Evolutionary conservation across 1,284 basidiomycete species (phyloP), one percentile per base, ranked within the genome.

Genomic region (Anthracocystis setariae): DNA sequence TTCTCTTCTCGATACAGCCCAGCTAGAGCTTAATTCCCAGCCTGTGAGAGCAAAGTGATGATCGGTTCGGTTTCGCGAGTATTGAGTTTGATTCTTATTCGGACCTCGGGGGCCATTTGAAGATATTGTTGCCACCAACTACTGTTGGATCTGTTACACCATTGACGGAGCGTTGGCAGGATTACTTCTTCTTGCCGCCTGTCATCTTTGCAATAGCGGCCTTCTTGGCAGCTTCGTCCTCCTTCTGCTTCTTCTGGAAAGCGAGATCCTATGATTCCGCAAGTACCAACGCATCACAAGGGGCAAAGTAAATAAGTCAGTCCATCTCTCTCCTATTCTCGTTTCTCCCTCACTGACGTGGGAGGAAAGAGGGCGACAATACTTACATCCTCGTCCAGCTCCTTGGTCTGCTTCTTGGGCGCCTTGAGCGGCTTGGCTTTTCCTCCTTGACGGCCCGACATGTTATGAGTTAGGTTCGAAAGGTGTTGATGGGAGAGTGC

Each of bases 371-470:
- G n/a, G 23, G 8, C 20, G 18, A n/a, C 7, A 5, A 10, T 18
- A 75, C 76, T 59, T 56, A 79, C 78, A 15, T 79, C 78, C 23
- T 79, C 78, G 47, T 79, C 78, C 17, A 77, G 49, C 55, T 78
- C 78, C 64, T 76, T 75, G 55, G 39, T 51, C 58, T 66, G 56
- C 66, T 79, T 79, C 70, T 79, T 79, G 10, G 72, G 67, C 33
- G 73, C 72, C 74, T 79, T 79, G 49, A 79, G 66, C 39, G 78
- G 78, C 70, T 79, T 79, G 10, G 72, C 70, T 65, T 79, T 79
- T 17, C 78, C 78, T 54, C 78, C 78, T 60, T 79, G 78, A 39
- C 78, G 76, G 20, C 76, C 74, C 44, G 75, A 76, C 77, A 79
- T 79, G 12, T 32, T 57, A 18, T 24, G 17, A 18, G 18, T 5